A percentile compares a stretch with the other conserved stretches of the same genome.
Evolutionary conservation across 2,329 filamentous ascomycete genomes (phyloP).

Genomic region (Monilinia polystroma): DNA sequence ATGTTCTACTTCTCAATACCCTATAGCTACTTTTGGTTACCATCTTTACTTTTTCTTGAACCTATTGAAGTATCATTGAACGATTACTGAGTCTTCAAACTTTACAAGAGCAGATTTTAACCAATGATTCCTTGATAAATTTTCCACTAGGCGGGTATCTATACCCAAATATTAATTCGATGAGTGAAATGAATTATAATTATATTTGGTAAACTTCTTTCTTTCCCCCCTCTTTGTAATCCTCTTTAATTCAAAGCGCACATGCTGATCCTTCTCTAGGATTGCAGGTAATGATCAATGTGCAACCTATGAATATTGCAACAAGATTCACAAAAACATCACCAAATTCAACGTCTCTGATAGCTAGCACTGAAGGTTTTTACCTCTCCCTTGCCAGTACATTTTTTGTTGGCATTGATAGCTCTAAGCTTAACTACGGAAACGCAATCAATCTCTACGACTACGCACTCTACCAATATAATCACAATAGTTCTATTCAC

Average conservation of each 20-base stretch:
- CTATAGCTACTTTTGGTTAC: background rate
- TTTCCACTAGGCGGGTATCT: constrained; percentile 78
- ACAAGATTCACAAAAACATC: constrained; percentile 14
- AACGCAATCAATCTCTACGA: constrained; percentile 61
- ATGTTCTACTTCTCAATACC: background rate
- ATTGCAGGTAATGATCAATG: constrained; percentile 35
- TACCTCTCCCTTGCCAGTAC: constrained; percentile 31
- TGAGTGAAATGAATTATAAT: constrained; percentile 13
- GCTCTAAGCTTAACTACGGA: constrained; percentile 30
- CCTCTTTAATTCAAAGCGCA: background rate
- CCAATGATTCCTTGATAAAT: constrained; percentile 58
- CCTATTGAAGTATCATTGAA: background rate
- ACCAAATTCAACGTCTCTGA: constrained; percentile 7
- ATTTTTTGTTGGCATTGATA: constrained; percentile 29
- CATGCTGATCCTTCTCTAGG: constrained; percentile 25
- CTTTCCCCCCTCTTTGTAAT: background rate
- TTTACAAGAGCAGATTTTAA: constrained; percentile 48
- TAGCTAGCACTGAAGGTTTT: constrained; percentile 25
- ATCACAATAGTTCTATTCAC: constrained; percentile 50
- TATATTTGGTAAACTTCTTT: constrained; percentile 6
- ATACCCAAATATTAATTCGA: constrained; percentile 53
- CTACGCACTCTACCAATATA: constrained; percentile 54
- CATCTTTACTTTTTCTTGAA: background rate
- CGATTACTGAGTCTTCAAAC: background rate
- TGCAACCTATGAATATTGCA: constrained; percentile 29